phyloP scores from a whole-genome alignment of 2,329 filamentous ascomycete species.

The Fonsecaea nubica region DNA sequence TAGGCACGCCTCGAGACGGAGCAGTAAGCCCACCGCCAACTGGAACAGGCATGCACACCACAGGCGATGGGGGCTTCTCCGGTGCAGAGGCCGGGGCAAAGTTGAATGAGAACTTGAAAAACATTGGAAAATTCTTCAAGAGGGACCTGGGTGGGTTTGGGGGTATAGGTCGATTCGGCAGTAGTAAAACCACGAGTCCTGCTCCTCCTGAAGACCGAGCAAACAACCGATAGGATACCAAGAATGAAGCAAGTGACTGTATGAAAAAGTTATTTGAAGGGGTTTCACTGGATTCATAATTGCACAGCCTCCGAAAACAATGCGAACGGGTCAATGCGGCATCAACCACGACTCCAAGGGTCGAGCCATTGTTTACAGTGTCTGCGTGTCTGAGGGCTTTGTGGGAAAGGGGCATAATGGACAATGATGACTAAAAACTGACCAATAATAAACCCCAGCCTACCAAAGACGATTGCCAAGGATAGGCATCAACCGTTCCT shows the following conservation, averaged over 20 bases:
- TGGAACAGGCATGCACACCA: slow-evolving; percentile 37
- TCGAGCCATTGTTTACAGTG: neutral
- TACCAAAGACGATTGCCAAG: neutral
- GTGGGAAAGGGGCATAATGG: neutral
- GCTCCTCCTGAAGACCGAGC: slow-evolving; percentile 36
- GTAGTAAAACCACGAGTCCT: slow-evolving; percentile 39
- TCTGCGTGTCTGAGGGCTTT: neutral
- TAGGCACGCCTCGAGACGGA: slow-evolving; percentile 67
- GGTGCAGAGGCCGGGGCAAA: slow-evolving; percentile 66
- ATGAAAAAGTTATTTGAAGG: neutral
- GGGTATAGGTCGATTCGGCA: slow-evolving; percentile 64
- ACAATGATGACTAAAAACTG: neutral
- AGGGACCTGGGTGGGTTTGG: slow-evolving; percentile 81
- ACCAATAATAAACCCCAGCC: neutral
- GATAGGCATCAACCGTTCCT: neutral
- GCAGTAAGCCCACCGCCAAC: slow-evolving; percentile 41
- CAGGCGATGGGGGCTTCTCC: slow-evolving; percentile 40
- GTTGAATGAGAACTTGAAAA: slow-evolving; percentile 92
- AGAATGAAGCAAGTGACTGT: neutral
- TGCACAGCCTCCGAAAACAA: neutral
- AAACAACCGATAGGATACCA: slow-evolving; percentile 23
- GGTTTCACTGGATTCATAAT: neutral
- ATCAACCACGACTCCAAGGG: neutral
- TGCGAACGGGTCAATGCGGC: neutral
- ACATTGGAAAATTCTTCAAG: slow-evolving; percentile 94